phyloP scores from a whole-genome alignment of 495 filamentous ascomycete species.

The Aspergillus saccharolyticus region DNA sequence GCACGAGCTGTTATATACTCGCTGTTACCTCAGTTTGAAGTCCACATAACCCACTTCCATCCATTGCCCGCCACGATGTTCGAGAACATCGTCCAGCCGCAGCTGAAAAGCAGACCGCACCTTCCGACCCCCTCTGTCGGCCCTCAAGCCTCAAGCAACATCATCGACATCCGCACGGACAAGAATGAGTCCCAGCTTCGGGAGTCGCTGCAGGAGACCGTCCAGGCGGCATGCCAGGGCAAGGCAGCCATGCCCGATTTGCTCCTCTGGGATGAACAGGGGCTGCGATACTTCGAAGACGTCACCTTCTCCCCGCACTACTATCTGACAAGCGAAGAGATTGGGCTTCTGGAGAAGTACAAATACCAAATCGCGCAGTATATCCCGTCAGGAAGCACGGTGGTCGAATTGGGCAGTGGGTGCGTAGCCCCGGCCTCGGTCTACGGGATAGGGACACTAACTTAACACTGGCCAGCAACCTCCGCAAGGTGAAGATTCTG shows the following conservation, averaged over 20 bases:
- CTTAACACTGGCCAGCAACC: conserved; percentile 55
- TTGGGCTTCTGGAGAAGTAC: conserved; percentile 56
- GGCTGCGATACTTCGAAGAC: conserved; percentile 70
- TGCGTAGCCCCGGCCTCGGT: conserved; percentile 34
- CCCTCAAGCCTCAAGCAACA: background rate
- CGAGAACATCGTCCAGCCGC: background rate
- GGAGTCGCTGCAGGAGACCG: conserved; percentile 3
- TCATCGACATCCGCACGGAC: conserved; percentile 11
- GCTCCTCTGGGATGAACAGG: conserved; percentile 58
- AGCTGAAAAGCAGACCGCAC: background rate
- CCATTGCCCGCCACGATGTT: background rate
- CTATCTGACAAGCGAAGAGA: conserved; percentile 75
- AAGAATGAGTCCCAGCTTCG: conserved; percentile 7
- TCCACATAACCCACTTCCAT: too few species aligned
- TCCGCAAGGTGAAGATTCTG: conserved; percentile 70
- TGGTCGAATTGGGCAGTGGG: conserved; percentile 79
- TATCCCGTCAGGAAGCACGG: conserved; percentile 60
- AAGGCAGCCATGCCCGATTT: conserved; percentile 8
- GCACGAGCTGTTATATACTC: too few species aligned
- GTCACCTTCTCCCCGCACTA: conserved; percentile 76
- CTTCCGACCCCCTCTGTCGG: background rate
- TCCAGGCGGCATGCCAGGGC: conserved; percentile 2
- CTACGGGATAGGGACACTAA: background rate
- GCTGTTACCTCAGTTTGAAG: too few species aligned
- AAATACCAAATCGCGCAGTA: conserved; percentile 56